Conservation (phyloP, 202 grass and related monocot species). For the Panicum hallii region DNA sequence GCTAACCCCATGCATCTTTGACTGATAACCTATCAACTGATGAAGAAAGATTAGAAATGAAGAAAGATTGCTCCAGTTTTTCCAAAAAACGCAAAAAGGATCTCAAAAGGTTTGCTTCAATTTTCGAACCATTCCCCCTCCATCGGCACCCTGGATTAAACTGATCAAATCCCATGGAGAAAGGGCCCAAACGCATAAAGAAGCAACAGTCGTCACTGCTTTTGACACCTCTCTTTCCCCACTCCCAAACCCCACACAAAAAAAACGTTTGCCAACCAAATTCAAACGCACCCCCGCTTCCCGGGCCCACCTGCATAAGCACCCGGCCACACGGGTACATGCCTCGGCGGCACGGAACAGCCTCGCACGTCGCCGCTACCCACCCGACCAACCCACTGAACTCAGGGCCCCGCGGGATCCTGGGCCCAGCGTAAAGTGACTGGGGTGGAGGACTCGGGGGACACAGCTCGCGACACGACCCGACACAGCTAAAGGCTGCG, state of each 20-base stretch:
- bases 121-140: constrained; percentile 45
- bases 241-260: neutral
- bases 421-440: neutral
- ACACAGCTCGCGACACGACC: neutral
- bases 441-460: neutral
- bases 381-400: neutral
- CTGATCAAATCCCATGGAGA: constrained; percentile 13
- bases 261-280: constrained; percentile 20
- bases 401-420: rapidly evolving
- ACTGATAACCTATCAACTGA: neutral
- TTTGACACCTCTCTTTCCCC: constrained; percentile 23
- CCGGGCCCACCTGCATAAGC: constrained; percentile 12
- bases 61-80: too few relatives aligned
- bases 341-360: constrained; percentile 20
- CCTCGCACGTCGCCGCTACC: neutral
- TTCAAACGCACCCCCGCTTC: constrained; percentile 26
- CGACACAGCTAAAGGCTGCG: constrained; percentile 37
- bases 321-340: neutral
- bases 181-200: neutral
- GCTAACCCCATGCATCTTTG: neutral
- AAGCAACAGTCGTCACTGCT: constrained; percentile 35
- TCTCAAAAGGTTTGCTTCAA: neutral
- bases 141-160: neutral
- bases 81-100: neutral
- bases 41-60: neutral